phyloP scores from a whole-genome alignment of 2,329 filamentous ascomycete species.

The Fusarium pseudoanthophilum region DNA sequence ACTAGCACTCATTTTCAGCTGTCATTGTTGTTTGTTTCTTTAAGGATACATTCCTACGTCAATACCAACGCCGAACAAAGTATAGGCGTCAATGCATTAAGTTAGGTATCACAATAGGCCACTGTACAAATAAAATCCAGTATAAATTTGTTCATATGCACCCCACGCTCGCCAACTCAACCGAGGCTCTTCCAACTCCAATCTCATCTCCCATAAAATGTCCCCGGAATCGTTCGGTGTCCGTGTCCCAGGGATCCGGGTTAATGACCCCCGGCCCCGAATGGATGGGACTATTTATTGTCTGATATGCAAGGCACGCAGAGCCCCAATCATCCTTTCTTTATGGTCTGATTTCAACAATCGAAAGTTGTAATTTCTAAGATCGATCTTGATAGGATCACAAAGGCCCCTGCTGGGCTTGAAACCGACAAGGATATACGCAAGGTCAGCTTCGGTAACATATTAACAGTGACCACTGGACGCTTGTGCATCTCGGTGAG shows the following conservation, averaged over 20 bases:
- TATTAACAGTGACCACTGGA: neutral
- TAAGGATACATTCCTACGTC: neutral
- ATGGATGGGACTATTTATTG: slow-evolving; percentile 21
- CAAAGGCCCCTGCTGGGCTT: neutral
- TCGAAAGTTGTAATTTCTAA: slow-evolving; percentile 31
- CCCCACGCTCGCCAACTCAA: slow-evolving; percentile 7
- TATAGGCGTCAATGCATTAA: neutral
- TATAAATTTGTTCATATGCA: neutral
- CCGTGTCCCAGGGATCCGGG: slow-evolving; percentile 10
- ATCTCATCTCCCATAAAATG: neutral
- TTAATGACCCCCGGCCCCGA: slow-evolving; percentile 17
- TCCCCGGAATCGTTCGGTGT: slow-evolving; percentile 10
- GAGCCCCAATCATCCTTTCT: slow-evolving; percentile 26
- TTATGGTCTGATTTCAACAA: slow-evolving; percentile 31
- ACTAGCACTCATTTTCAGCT: neutral
- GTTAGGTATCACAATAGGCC: neutral
- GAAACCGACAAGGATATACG: neutral
- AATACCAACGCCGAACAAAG: neutral
- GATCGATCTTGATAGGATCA: neutral
- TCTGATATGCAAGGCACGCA: slow-evolving; percentile 32
- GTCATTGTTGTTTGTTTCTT: neutral
- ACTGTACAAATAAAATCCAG: neutral
- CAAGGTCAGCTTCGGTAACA: neutral
- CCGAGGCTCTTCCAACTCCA: neutral
- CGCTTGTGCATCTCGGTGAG: neutral